Evolutionary conservation across 768 basidiomycete species (phyloP).

Genomic region (Lentinula boryana): DNA sequence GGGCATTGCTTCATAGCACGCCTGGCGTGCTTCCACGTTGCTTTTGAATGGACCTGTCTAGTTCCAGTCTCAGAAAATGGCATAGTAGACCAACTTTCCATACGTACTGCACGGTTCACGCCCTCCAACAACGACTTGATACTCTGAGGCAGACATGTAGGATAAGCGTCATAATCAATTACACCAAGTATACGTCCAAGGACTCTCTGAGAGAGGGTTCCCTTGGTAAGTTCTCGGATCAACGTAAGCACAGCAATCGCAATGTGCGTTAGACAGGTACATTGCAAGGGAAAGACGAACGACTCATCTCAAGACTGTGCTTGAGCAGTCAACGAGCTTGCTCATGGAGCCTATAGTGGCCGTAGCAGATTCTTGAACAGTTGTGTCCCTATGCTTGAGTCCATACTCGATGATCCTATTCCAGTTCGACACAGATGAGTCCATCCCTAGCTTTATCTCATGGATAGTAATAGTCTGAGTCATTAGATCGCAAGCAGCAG

Average conservation of each 20-base stretch:
- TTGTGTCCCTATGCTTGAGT: slow-evolving; percentile 56
- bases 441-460: slow-evolving; percentile 38
- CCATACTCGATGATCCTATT: slow-evolving; percentile 61
- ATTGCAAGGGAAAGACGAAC: slow-evolving; percentile 8
- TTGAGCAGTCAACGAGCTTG: slow-evolving; percentile 57
- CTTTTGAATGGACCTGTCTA: slow-evolving; percentile 16
- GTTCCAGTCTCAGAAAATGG: slow-evolving; percentile 14
- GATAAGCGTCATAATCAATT: slow-evolving; percentile 56
- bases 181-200: slow-evolving; percentile 64
- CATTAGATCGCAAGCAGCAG: slow-evolving; percentile 69
- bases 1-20: slow-evolving; percentile 36
- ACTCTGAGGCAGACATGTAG: slow-evolving; percentile 47
- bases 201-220: slow-evolving; percentile 61
- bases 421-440: slow-evolving; percentile 55
- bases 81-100: slow-evolving; percentile 3
- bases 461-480: slow-evolving; percentile 53
- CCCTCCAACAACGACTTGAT: slow-evolving; percentile 54
- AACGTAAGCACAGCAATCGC: slow-evolving; percentile 34
- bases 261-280: slow-evolving; percentile 6
- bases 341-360: slow-evolving; percentile 66
- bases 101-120: slow-evolving; percentile 49
- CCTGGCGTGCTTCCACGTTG: slow-evolving; percentile 56
- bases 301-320: slow-evolving; percentile 70
- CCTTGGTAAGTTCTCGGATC: slow-evolving; percentile 53
- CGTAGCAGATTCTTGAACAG: slow-evolving; percentile 76